A percentile compares a stretch with the other conserved stretches of the same genome.
Conservation (phyloP, 2,329 filamentous ascomycete genomes). For the Pseudopyricularia javanii region DNA sequence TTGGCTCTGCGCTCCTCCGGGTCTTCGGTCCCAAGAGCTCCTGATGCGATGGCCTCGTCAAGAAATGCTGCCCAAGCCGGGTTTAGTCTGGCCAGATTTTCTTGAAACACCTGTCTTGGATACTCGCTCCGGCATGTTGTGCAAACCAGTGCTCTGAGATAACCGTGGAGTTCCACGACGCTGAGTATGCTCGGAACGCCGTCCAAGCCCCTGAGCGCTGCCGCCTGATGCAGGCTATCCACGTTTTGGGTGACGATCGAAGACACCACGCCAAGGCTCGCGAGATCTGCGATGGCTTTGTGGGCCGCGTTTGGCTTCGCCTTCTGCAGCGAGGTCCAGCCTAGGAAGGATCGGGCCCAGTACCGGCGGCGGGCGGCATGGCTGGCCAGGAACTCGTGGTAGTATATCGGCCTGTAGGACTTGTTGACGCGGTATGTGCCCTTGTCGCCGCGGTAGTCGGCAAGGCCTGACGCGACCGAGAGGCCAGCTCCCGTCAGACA, state of each 20-base stretch:
- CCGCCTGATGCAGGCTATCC: constrained; percentile 78
- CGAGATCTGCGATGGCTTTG: constrained; percentile 62
- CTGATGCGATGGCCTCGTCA: constrained; percentile 54
- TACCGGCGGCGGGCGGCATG: constrained; percentile 86
- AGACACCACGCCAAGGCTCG: constrained; percentile 57
- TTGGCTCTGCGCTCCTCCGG: constrained; percentile 52
- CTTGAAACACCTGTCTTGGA: constrained; percentile 63
- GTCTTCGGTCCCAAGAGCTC: constrained; percentile 68
- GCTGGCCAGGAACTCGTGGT: constrained; percentile 70
- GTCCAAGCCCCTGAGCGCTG: background rate
- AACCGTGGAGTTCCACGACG: constrained; percentile 73
- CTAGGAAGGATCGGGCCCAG: constrained; percentile 89
- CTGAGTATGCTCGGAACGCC: background rate
- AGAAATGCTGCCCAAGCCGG: constrained; percentile 76
- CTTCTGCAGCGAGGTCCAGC: constrained; percentile 72
- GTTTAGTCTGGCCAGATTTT: constrained; percentile 64
- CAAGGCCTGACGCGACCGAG: constrained; percentile 82
- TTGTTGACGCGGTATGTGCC: constrained; percentile 92
- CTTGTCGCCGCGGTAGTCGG: constrained; percentile 81
- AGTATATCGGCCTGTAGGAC: constrained; percentile 83
- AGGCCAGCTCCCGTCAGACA: constrained; percentile 74
- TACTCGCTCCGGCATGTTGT: constrained; percentile 64
- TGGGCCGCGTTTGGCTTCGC: constrained; percentile 75
- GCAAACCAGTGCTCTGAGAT: constrained; percentile 71
- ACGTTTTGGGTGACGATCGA: constrained; percentile 92